Conservation (phyloP, 78 protist genomes). For the Parvularia atlantis region DNA sequence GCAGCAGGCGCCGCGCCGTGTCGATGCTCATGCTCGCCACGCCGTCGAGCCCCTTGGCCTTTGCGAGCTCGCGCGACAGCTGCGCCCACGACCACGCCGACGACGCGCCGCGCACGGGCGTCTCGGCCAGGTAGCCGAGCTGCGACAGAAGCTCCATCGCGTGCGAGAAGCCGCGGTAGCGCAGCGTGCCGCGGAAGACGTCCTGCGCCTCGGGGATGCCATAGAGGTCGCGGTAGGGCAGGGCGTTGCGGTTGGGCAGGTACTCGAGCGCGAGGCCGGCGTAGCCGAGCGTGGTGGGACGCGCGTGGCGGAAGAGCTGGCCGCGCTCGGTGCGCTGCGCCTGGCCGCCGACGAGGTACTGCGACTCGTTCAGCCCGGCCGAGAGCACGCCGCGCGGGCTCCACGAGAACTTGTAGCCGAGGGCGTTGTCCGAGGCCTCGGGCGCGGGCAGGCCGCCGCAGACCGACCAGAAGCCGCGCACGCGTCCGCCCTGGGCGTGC, state of each 20-base stretch:
- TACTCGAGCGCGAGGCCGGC: conserved; percentile 44
- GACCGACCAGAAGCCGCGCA: conserved; percentile 9
- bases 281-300: neutral
- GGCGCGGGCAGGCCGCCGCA: conserved; percentile 72
- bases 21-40: too few species aligned
- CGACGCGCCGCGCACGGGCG: too few species aligned
- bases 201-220: conserved; percentile 40
- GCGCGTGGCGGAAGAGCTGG: conserved; percentile 9
- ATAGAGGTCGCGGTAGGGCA: conserved; percentile 41
- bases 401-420: conserved; percentile 73
- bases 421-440: conserved; percentile 43
- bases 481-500: conserved; percentile 13
- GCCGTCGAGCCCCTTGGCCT: too few species aligned
- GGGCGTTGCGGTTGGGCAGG: conserved; percentile 62
- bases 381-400: conserved; percentile 59
- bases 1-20: too few species aligned
- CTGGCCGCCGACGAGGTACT: conserved; percentile 36
- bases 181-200: conserved; percentile 56
- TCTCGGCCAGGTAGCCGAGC: too few species aligned
- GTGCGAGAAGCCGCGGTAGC: conserved; percentile 14
- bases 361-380: conserved; percentile 42
- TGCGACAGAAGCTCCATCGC: too few species aligned
- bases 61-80: too few species aligned
- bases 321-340: neutral
- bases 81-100: too few species aligned